Conservation (phyloP, 768 basidiomycete genomes). For the Dacryopinax spathularia region DNA sequence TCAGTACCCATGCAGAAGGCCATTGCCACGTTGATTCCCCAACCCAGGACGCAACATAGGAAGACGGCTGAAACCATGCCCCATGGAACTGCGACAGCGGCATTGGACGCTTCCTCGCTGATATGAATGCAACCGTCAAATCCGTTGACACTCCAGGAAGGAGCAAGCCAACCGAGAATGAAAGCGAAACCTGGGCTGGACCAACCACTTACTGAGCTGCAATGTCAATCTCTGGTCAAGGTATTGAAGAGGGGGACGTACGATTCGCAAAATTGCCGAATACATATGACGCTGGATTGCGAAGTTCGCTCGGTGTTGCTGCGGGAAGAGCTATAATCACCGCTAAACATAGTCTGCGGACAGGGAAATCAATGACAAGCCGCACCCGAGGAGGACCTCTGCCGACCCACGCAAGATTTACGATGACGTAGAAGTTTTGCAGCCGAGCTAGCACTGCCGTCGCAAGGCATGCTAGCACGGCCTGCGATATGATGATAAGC, state of each 20-base stretch:
- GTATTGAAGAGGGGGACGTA: slow-evolving; percentile 19
- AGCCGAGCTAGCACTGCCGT: slow-evolving; percentile 51
- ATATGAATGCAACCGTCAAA: slow-evolving; percentile 53
- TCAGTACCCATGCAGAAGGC: slow-evolving; percentile 51
- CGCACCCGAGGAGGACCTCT: background rate
- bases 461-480: slow-evolving; percentile 49
- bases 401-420: slow-evolving; percentile 58
- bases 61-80: slow-evolving; percentile 47
- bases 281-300: slow-evolving; percentile 46
- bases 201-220: slow-evolving; percentile 37
- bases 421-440: slow-evolving; percentile 53
- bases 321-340: slow-evolving; percentile 57
- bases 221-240: background rate
- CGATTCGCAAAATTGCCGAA: slow-evolving; percentile 49
- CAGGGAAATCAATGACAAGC: too few species aligned
- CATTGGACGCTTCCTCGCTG: slow-evolving; percentile 56
- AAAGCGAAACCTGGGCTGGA: slow-evolving; percentile 42
- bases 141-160: slow-evolving; percentile 35
- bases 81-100: slow-evolving; percentile 52
- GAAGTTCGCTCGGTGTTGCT: slow-evolving; percentile 43
- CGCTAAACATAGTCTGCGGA: too few species aligned
- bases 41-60: slow-evolving; percentile 33
- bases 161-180: slow-evolving; percentile 37
- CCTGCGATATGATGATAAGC: slow-evolving; percentile 48
- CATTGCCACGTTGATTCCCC: slow-evolving; percentile 46